Percentiles rank a stretch among this genome's conserved stretches.
Evolutionary conservation across 768 basidiomycete species (phyloP).

Genomic region (Termitomyces sp.): DNA sequence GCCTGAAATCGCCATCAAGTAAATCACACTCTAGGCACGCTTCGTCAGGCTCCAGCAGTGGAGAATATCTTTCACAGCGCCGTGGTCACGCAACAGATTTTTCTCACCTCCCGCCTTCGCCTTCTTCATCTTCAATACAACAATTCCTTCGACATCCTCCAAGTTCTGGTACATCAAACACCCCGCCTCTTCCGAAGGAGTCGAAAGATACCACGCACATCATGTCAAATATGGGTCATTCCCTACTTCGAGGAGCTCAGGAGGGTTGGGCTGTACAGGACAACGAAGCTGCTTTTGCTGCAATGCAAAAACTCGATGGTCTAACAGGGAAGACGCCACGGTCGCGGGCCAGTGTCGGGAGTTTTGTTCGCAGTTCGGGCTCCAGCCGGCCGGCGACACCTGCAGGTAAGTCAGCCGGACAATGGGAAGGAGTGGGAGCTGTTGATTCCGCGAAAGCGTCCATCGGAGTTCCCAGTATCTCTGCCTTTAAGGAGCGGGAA

Average conservation of each 20-base stretch:
- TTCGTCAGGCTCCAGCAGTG: conserved; percentile 60
- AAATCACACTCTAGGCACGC: conserved; percentile 57
- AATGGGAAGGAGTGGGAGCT: conserved; percentile 70
- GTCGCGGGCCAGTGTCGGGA: conserved; percentile 72
- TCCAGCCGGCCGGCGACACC: conserved; percentile 75
- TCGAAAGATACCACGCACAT: conserved; percentile 41
- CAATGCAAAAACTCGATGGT: conserved; percentile 90
- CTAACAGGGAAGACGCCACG: conserved; percentile 71
- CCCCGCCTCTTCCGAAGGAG: conserved; percentile 32
- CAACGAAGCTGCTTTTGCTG: conserved; percentile 86
- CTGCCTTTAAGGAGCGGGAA: conserved; percentile 41
- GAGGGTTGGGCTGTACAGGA: conserved; percentile 87
- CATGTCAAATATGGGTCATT: conserved; percentile 74
- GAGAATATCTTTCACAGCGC: conserved; percentile 44
- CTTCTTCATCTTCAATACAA: conserved; percentile 85
- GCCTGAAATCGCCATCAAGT: conserved; percentile 27
- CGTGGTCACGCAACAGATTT: conserved; percentile 73
- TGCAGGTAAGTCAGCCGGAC: conserved; percentile 51
- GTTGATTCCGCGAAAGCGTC: conserved; percentile 34
- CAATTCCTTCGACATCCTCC: conserved; percentile 65
- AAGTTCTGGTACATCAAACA: conserved; percentile 33
- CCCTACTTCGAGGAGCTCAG: conserved; percentile 80
- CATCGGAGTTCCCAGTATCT: conserved; percentile 27
- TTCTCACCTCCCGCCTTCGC: conserved; percentile 87
- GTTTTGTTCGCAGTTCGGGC: conserved; percentile 60